phyloP scores from a whole-genome alignment of 129 eudicot genomes.

The Pseudognaphalium luteoalbum region DNA sequence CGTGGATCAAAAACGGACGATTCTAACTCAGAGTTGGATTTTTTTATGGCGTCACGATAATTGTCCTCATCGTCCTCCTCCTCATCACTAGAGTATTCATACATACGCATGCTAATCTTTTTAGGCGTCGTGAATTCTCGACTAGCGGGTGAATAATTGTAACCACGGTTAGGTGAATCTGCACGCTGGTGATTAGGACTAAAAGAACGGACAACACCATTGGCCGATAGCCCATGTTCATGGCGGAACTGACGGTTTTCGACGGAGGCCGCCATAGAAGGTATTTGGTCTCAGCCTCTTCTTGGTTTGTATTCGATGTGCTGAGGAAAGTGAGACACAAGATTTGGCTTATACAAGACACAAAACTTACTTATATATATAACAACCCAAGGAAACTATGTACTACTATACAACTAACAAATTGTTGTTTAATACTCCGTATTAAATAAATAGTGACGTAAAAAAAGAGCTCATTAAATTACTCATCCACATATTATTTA shows the following conservation, averaged over 20 bases:
- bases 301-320: neutral
- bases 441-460: neutral
- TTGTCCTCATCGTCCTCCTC: conserved; percentile 26
- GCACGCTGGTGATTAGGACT: conserved; percentile 27
- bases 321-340: neutral
- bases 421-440: too few species aligned
- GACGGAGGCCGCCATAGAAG: conserved; percentile 60
- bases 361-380: neutral
- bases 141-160: conserved; percentile 24
- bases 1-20: conserved; percentile 56
- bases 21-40: conserved; percentile 58
- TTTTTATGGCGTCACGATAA: conserved; percentile 37
- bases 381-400: neutral
- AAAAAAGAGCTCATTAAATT: neutral
- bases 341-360: neutral
- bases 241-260: conserved; percentile 70
- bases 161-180: neutral
- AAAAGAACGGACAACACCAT: conserved; percentile 35
- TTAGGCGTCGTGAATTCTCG: conserved; percentile 16
- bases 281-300: neutral
- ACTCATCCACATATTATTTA: neutral
- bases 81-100: conserved; percentile 41
- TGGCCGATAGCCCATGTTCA: conserved; percentile 38
- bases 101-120: conserved; percentile 12
- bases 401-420: neutral